Percentiles rank a stretch among this genome's conserved stretches.
These are phyloP conservation scores for Melaleuca alternifolia DNA, from an alignment of 345 rosid genomes.

Conservation along the genomic window DNA sequence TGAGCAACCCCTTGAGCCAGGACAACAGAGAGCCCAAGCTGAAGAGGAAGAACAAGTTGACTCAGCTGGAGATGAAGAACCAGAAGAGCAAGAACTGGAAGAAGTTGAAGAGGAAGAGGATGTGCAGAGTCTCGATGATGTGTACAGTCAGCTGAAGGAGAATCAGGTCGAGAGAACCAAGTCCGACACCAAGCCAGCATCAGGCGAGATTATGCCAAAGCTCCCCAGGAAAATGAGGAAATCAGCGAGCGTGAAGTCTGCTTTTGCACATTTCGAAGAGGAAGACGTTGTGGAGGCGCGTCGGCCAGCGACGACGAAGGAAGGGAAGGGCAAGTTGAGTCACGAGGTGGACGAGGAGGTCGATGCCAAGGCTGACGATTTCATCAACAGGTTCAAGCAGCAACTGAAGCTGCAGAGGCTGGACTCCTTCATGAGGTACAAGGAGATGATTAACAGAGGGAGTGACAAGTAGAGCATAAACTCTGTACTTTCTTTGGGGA, in stretches of 20 bases:
- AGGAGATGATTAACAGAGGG: background rate
- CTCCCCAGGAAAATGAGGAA: conserved; percentile 72
- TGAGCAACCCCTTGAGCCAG: background rate
- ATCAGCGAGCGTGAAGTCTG: conserved; percentile 63
- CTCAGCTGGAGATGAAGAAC: background rate
- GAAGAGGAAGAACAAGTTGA: background rate
- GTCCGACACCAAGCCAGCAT: conserved; percentile 54
- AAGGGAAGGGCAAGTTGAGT: background rate
- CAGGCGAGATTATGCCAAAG: conserved; percentile 42
- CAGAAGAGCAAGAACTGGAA: background rate
- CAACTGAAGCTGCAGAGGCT: conserved; percentile 12
- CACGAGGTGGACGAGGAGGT: conserved; percentile 5
- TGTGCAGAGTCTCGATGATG: conserved; percentile 36
- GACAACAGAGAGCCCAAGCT: background rate
- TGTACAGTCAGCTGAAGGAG: conserved; percentile 34
- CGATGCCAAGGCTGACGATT: conserved; percentile 4
- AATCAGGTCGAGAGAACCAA: conserved; percentile 17
- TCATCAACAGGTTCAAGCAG: conserved; percentile 12
- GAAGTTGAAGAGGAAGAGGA: conserved; percentile 16
- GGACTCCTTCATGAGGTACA: background rate
- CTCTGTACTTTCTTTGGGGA: background rate
- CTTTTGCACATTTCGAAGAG: conserved; percentile 50
- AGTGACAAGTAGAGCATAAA: background rate
- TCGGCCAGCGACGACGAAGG: background rate
- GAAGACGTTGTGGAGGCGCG: conserved; percentile 31